Evolutionary conservation across 352 stramenopile genomes (phyloP).

Genomic region (Blastocystis hominis): DNA sequence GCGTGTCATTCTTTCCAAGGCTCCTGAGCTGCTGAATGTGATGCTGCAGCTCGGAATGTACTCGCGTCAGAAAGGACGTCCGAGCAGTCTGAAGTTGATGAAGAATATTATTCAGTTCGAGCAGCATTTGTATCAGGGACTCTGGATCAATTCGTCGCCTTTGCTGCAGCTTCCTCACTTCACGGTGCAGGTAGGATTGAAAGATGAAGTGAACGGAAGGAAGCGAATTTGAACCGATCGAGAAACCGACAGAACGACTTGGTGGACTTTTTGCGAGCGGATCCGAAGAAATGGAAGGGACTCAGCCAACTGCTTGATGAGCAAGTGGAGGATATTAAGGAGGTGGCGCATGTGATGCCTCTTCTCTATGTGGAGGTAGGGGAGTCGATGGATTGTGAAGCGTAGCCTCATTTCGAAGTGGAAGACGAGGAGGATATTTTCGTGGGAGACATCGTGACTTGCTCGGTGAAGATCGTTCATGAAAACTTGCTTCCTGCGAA

Average conservation of each 20-base stretch:
- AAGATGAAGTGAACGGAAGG: slow-evolving; percentile 72
- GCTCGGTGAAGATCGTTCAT: slow-evolving; percentile 75
- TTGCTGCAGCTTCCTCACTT: slow-evolving; percentile 76
- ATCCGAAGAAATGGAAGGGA: slow-evolving; percentile 9
- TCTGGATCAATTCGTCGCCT: slow-evolving; percentile 76
- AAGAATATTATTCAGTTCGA: slow-evolving; percentile 71
- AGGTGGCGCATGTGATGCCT: background rate
- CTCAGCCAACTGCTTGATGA: background rate
- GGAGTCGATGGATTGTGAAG: background rate
- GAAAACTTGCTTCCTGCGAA: slow-evolving; percentile 65
- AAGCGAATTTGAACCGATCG: slow-evolving; percentile 72
- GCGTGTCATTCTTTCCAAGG: background rate
- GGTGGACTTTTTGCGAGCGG: slow-evolving; percentile 65
- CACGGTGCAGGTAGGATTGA: slow-evolving; percentile 61
- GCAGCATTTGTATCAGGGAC: slow-evolving; percentile 75
- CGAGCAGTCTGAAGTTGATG: background rate
- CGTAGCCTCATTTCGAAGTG: slow-evolving; percentile 60
- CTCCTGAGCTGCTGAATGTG: slow-evolving; percentile 6
- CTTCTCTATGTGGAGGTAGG: background rate
- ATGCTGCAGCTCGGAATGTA: background rate
- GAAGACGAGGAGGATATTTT: slow-evolving; percentile 77
- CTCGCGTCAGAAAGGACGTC: background rate
- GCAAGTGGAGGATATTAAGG: background rate
- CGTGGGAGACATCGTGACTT: slow-evolving; percentile 77
- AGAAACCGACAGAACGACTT: slow-evolving; percentile 74